Percentiles rank a stretch among this genome's conserved stretches.
Evolutionary conservation across 2,329 filamentous ascomycete genomes (phyloP).

Genomic region (Fusarium nodosum): DNA sequence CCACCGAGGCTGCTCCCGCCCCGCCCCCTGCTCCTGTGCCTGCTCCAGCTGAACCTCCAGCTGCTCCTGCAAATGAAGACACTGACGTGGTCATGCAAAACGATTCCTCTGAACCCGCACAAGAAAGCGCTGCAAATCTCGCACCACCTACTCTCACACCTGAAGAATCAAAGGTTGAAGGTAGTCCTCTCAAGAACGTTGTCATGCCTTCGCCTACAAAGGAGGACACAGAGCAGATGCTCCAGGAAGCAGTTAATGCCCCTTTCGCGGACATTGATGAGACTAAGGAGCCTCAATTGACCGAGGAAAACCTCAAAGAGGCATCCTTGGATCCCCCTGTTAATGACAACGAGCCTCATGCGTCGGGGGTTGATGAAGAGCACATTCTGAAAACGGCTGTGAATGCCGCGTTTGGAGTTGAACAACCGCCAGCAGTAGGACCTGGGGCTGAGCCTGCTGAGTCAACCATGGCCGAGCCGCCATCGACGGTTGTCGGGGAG

Average conservation of each 20-base stretch:
- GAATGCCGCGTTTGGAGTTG: conserved; percentile 29
- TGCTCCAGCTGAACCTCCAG: conserved; percentile 7
- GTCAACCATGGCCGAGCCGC: conserved; percentile 51
- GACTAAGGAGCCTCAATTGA: conserved; percentile 8
- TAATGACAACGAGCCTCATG: conserved; percentile 20
- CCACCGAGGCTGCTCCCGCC: conserved; percentile 33
- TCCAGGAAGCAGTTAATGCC: conserved; percentile 8
- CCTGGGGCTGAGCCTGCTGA: conserved; percentile 18
- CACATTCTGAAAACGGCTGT: conserved; percentile 23
- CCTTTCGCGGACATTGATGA: conserved; percentile 1
- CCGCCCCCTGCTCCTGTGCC: conserved; percentile 20
- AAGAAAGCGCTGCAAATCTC: conserved; percentile 52
- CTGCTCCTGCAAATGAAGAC: conserved; percentile 38
- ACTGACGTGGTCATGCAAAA: conserved; percentile 48
- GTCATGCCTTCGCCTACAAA: conserved; percentile 62
- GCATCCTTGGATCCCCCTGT: conserved; percentile 8
- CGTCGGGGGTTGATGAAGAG: conserved; percentile 23
- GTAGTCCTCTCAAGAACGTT: conserved; percentile 68
- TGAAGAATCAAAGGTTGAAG: conserved; percentile 58
- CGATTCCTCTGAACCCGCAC: conserved; percentile 40
- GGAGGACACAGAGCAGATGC: conserved; percentile 38
- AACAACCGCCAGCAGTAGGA: conserved; percentile 10
- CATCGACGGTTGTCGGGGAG: conserved; percentile 52
- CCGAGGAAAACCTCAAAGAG: conserved; percentile 21
- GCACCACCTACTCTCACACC: conserved; percentile 50